Base-by-base conservation (phyloP, 2,329 filamentous ascomycete species). In the Beauveria scarabaeidicola region DNA sequence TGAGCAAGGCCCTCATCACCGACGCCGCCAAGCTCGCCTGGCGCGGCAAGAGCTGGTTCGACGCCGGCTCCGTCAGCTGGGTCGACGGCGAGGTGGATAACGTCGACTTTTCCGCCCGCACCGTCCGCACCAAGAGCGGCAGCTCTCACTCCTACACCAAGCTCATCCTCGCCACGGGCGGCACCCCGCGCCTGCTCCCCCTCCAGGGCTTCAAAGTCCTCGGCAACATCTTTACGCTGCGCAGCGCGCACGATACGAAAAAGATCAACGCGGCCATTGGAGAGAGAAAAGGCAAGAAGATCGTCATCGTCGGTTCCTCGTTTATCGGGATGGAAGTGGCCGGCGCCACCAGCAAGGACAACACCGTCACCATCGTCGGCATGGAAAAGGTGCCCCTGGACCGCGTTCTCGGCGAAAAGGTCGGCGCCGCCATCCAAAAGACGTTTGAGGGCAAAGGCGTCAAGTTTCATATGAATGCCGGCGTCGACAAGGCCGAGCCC, bases 311-410 rank as follows among this genome's bases (percentile, higher is more conserved):
- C 58, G 94, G 94, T 44, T 93, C 89, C 61, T 96, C 91, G 0
- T 99, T 99, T 74, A 99, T 99, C 69, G 94, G 94, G 44, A 95
- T 99, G 89, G 94, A 99, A 74, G 84, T 95, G n/a, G 93, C 89
- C 62, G 94, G 92, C 64, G 87, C 95, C 0, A 86, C 88, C 0
- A 75, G 82, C 48, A 88, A 88, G 66, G 88, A 88, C 67, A 96
- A 99, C 71, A 77, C 86, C 9, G 91, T 99, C 17, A 88, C 88
- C 8, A 85, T 97, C 44, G 79, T 99, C 23, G 94, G 94, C 41
- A 93, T 92, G 88, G 91, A 96, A 69, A 84, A 84, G 61, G 85
- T 85, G 13, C 93, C 94, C 0, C 82, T 97, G 64, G 90, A 96
- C 72, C 84, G 89, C 21, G 85, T 99, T 5, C 88, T 99, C 72